Base-by-base conservation (phyloP, 306 rosid genomes). In the Prunus mongolica region DNA sequence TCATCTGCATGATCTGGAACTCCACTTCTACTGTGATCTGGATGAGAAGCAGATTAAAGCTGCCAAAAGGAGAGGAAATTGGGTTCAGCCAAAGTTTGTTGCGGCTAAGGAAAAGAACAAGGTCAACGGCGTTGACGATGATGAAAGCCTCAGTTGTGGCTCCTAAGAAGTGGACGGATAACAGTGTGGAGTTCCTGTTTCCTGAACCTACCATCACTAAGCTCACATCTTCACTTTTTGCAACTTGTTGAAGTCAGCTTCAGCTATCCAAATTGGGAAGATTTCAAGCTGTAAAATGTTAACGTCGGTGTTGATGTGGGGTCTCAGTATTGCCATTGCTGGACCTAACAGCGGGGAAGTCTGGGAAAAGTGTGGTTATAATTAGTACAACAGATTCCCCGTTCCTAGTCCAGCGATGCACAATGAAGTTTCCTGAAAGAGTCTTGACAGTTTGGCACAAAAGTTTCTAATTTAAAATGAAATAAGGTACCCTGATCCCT, bases 1-100 rank as follows among this genome's bases (percentile, higher is more conserved):
- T 80, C 97, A 91, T 81, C 87, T 89, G 54, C 94, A 91, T 81
- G 94, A 91, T 76, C 75, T 87, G 67, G 87, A 86, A 85, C 94
- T 91, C 76, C 91, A 91, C 65, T 84, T 91, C 52, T 89, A 89
- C 65, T 89, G 94, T 32, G 97, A 91, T 75, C 89, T 91, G 81
- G 89, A 86, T 70, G 91, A 86, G 75, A 87, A 88, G 83, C 86
- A 88, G 79, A 57, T 84, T 60, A 88, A 74, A 86, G 92, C 92
- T 38, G 90, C 95, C 54, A 86, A 82, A 81, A 84, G 95, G 80
- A 86, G 84, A 16, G 90, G 95, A 55, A 87, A 22, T 72, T 84
- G 86, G 41, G 88, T 71, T 49, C 84, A 86, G 77, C 90, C 90
- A 2, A 88, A 90, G 80, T 86, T 84, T 73, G 87, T 60, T 32